Conservation (phyloP, 371 early-diverging fungal genomes). For the Umbelopsis sp. region DNA sequence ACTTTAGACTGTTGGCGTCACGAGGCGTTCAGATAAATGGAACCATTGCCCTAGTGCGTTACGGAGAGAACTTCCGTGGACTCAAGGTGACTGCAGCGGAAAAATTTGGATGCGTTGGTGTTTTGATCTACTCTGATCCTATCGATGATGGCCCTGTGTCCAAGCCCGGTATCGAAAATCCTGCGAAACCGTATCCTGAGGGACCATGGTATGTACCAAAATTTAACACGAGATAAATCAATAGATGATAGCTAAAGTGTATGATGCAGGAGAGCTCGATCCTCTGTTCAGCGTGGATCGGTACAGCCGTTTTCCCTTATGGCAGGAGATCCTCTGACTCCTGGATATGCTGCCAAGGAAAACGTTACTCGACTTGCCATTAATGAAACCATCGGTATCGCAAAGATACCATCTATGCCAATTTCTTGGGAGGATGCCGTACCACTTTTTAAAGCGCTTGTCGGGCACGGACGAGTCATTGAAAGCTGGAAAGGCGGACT, state of each 20-base stretch:
- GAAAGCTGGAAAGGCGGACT: constrained; percentile 55
- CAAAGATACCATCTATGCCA: constrained; percentile 69
- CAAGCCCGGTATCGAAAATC: constrained; percentile 36
- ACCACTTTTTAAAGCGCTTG: constrained; percentile 55
- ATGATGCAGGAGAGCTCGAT: constrained; percentile 41
- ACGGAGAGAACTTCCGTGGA: constrained; percentile 61
- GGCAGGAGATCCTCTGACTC: constrained; percentile 72
- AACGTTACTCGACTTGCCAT: constrained; percentile 54
- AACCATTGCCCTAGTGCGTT: constrained; percentile 63
- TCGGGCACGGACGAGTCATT: constrained; percentile 45
- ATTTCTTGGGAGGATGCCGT: constrained; percentile 68
- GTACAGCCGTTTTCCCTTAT: constrained; percentile 51
- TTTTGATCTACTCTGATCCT: constrained; percentile 66
- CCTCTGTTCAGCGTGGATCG: constrained; percentile 64
- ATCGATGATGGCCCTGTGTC: constrained; percentile 47
- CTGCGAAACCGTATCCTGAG: constrained; percentile 59
- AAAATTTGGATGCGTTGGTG: constrained; percentile 58
- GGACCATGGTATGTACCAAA: constrained; percentile 55
- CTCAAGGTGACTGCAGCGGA: constrained; percentile 68
- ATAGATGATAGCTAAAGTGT: background rate
- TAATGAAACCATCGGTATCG: constrained; percentile 50
- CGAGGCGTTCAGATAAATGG: constrained; percentile 53
- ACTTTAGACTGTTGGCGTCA: constrained; percentile 54
- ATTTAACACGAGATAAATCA: no score
- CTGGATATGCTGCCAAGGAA: constrained; percentile 59